Conservation (phyloP, 108 stramenopile species). For the Nitzschia palea region DNA sequence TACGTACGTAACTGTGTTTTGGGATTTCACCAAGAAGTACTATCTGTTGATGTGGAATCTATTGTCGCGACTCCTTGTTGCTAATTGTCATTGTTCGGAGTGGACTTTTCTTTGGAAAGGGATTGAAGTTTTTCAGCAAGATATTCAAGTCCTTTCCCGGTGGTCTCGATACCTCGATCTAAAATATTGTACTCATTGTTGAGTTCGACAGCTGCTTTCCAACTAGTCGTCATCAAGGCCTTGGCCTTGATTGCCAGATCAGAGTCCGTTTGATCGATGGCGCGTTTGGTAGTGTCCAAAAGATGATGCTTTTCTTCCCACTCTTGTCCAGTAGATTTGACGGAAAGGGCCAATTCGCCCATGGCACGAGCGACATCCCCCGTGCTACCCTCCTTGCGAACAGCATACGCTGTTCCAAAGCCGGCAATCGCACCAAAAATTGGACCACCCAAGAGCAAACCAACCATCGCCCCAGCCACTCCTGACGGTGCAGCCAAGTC, state of each 20-base stretch:
- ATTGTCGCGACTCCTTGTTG: background rate
- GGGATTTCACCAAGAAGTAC: too few relatives aligned
- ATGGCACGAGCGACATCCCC: constrained; percentile 36
- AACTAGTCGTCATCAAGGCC: background rate
- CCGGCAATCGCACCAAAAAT: constrained; percentile 25
- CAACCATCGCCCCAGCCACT: constrained; percentile 28
- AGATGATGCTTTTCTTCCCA: constrained; percentile 67
- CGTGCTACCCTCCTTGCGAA: constrained; percentile 21
- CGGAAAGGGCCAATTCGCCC: constrained; percentile 31
- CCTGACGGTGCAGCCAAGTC: constrained; percentile 24
- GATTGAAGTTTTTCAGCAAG: constrained; percentile 13
- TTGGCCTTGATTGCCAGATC: background rate
- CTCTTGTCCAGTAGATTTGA: constrained; percentile 42
- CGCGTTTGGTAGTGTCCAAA: constrained; percentile 32
- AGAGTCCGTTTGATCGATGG: constrained; percentile 6
- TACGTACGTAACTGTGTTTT: too few relatives aligned
- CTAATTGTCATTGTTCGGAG: background rate
- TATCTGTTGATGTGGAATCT: background rate
- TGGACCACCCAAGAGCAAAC: constrained; percentile 37
- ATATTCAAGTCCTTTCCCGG: constrained; percentile 26
- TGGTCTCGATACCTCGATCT: constrained; percentile 31
- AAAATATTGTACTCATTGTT: constrained; percentile 18
- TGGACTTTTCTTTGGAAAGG: too few relatives aligned
- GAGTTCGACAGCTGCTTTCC: constrained; percentile 5
- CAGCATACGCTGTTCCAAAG: constrained; percentile 42